A percentile compares a stretch with the other conserved stretches of the same genome.
Evolutionary conservation across 495 filamentous ascomycete species (phyloP).

Genomic region (Thozetella sp.): DNA sequence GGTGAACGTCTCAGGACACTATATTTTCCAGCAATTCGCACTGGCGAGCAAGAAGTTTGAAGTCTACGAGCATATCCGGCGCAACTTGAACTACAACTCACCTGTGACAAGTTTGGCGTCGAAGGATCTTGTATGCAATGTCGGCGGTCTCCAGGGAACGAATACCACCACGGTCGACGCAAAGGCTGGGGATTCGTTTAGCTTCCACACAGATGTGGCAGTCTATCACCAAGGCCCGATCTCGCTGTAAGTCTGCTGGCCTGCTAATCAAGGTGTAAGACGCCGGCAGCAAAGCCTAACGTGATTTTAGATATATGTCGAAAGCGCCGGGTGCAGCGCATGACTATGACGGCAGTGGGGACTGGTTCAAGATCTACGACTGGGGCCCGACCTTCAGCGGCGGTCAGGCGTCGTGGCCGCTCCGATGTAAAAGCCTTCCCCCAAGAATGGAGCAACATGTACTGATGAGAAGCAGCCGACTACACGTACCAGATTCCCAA

Average conservation of each 20-base stretch:
- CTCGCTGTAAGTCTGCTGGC: conserved; percentile 35
- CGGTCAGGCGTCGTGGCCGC: conserved; percentile 36
- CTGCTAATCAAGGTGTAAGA: neutral
- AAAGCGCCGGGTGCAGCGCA: conserved; percentile 43
- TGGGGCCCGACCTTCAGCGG: conserved; percentile 39
- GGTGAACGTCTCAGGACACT: conserved; percentile 37
- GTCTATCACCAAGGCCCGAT: conserved; percentile 65
- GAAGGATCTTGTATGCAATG: conserved; percentile 60
- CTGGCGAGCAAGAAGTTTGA: conserved; percentile 44
- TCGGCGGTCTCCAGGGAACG: conserved; percentile 46
- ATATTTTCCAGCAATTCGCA: conserved; percentile 51
- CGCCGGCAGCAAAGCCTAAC: neutral
- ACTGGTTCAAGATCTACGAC: conserved; percentile 58
- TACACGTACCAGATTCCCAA: conserved; percentile 58
- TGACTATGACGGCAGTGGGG: conserved; percentile 50
- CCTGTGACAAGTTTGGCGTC: conserved; percentile 56
- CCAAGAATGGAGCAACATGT: neutral
- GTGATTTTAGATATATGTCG: conserved; percentile 42
- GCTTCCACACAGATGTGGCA: conserved; percentile 48
- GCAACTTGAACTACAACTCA: conserved; percentile 60
- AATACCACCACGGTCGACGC: conserved; percentile 47
- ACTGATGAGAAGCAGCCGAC: conserved; percentile 19
- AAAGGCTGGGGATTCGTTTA: conserved; percentile 52
- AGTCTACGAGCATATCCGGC: conserved; percentile 53
- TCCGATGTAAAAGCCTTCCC: conserved; percentile 28